Conservation (phyloP, 805 yeast species). For the Sugiyamaella marilandica region DNA sequence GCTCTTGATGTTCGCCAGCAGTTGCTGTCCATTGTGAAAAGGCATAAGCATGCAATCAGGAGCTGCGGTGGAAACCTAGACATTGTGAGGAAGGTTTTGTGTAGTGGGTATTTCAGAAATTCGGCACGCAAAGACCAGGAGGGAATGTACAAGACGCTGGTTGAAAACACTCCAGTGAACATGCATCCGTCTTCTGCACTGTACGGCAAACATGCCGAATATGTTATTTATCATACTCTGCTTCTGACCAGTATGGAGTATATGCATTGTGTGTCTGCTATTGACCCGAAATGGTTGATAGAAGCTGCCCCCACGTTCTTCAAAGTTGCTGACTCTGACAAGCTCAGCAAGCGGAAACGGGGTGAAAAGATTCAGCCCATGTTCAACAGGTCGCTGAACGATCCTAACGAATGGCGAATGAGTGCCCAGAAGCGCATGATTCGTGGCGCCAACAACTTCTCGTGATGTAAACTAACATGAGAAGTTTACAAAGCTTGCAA, state of each 20-base stretch:
- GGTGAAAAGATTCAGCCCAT: conserved; percentile 70
- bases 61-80: conserved; percentile 33
- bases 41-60: conserved; percentile 28
- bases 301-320: conserved; percentile 78
- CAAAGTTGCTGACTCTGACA: conserved; percentile 51
- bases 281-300: conserved; percentile 65
- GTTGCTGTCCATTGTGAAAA: conserved; percentile 45
- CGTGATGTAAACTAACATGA: background rate
- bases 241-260: conserved; percentile 83
- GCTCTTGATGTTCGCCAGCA: conserved; percentile 71
- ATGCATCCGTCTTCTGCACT: conserved; percentile 85
- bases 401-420: conserved; percentile 73
- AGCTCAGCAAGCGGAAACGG: conserved; percentile 47
- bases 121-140: conserved; percentile 61
- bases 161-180: conserved; percentile 44
- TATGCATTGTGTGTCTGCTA: conserved; percentile 70
- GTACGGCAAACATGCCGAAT: conserved; percentile 69
- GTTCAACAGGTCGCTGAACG: conserved; percentile 52
- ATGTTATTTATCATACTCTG: conserved; percentile 75
- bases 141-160: conserved; percentile 35
- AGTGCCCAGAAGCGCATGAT: conserved; percentile 37
- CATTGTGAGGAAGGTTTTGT: conserved; percentile 48
- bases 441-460: conserved; percentile 9
- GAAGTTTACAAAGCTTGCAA: no score
- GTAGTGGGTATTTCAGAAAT: conserved; percentile 68